Evolutionary conservation across 2,329 filamentous ascomycete species (phyloP).

Genomic region (Ophiostoma quercus): DNA sequence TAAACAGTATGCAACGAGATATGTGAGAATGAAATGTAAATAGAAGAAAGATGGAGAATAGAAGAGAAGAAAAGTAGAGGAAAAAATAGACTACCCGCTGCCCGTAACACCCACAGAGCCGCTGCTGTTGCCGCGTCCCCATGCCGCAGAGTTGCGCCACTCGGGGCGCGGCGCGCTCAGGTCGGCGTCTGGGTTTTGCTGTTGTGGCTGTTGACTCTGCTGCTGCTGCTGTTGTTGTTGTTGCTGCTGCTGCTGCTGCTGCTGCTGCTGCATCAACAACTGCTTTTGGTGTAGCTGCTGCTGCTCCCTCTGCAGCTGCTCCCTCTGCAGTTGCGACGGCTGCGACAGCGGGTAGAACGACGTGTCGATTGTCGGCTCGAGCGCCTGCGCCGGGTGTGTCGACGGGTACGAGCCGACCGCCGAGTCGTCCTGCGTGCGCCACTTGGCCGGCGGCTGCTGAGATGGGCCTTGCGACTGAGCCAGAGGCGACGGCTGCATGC

Average conservation of each 20-base stretch:
- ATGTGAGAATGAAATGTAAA: not conserved
- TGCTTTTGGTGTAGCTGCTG: not conserved
- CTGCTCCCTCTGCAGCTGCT: constrained; percentile 3
- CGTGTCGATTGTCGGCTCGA: constrained; percentile 42
- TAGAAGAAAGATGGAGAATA: not conserved
- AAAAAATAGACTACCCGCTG: constrained; percentile 33
- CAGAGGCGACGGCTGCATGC: not conserved
- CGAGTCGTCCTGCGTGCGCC: constrained; percentile 41
- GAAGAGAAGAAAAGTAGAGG: not conserved
- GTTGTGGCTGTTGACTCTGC: not conserved
- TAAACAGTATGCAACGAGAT: not conserved
- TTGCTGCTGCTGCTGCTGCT: not conserved
- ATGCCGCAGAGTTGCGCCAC: constrained; percentile 54
- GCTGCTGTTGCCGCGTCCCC: constrained; percentile 46
- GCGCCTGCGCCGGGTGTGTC: constrained; percentile 31
- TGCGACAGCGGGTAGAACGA: constrained; percentile 36
- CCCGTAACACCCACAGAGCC: constrained; percentile 48
- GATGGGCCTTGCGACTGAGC: not conserved
- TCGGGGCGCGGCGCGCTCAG: constrained; percentile 42
- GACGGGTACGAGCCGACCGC: constrained; percentile 40
- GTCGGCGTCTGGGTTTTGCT: not conserved
- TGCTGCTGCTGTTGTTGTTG: constrained; percentile 24
- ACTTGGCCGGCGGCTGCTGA: constrained; percentile 32
- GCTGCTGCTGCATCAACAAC: not conserved
- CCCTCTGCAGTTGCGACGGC: not conserved